phyloP scores from a whole-genome alignment of 257 asterid genomes.

The Scutellaria galericulata region DNA sequence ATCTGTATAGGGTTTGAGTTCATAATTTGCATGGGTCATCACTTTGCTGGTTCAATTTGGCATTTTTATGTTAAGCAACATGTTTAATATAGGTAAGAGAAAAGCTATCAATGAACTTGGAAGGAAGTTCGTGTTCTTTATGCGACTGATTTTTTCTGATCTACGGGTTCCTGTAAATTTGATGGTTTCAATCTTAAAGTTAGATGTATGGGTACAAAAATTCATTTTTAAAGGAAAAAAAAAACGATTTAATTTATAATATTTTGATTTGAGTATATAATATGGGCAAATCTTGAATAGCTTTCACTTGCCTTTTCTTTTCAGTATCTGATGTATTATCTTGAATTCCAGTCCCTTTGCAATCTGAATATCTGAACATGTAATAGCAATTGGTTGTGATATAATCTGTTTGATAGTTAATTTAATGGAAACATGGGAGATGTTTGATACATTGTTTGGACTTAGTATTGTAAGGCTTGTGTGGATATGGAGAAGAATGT shows the following conservation, averaged over 20 bases:
- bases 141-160: neutral
- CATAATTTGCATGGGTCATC: neutral
- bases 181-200: slow-evolving; percentile 21
- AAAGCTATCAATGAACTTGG: neutral
- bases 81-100: neutral
- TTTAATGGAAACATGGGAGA: neutral
- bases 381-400: neutral
- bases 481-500: neutral
- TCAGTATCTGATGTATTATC: neutral
- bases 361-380: neutral
- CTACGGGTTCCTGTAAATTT: neutral
- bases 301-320: neutral
- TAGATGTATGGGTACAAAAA: neutral
- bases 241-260: neutral
- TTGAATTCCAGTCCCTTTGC: neutral
- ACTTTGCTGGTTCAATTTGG: neutral
- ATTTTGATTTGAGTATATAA: neutral
- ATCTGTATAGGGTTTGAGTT: slow-evolving; percentile 9
- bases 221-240: neutral
- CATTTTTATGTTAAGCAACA: neutral
- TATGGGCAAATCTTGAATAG: neutral
- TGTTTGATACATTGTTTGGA: neutral
- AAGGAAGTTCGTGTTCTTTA: neutral
- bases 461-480: neutral
- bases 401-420: neutral